These are phyloP conservation scores for Rosa chinensis DNA, from an alignment of 306 rosid genomes.

Conservation along the genomic window DNA sequence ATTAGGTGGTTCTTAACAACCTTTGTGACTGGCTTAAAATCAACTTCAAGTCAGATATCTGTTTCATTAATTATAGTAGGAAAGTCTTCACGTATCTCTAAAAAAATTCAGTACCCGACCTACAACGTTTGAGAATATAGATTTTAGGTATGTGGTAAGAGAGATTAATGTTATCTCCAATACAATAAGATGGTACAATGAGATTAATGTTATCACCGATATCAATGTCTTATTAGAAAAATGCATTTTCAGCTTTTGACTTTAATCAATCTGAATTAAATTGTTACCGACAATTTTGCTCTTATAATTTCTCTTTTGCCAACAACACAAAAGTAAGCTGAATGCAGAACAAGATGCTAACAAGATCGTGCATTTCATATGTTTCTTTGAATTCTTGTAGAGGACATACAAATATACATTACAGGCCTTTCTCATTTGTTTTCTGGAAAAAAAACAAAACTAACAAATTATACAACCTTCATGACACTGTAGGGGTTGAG, in stretches of 20 bases:
- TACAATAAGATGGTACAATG: not conserved
- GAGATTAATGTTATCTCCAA: not conserved
- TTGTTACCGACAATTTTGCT: not conserved
- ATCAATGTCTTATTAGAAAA: too few species aligned
- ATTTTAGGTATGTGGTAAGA: not conserved
- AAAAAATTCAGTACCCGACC: not conserved
- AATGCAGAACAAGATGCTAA: not conserved
- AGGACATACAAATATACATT: conserved; percentile 7
- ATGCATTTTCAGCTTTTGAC: not conserved
- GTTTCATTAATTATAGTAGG: not conserved
- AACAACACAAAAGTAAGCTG: not conserved
- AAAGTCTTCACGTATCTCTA: not conserved
- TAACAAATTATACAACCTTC: conserved; percentile 30
- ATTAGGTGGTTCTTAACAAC: not conserved
- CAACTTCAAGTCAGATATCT: not conserved
- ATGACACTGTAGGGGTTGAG: conserved; percentile 26
- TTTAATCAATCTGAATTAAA: not conserved
- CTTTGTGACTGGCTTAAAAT: not conserved
- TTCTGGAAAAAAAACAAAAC: conserved; percentile 1
- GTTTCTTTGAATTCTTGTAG: conserved; percentile 21
- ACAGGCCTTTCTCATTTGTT: conserved; percentile 28
- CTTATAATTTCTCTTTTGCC: not conserved
- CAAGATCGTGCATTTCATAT: conserved; percentile 17
- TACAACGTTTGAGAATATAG: not conserved
- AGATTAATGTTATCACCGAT: too few species aligned